Evolutionary conservation across 2,329 filamentous ascomycete species (phyloP).

Genomic region (Purpureocillium takamizusanense): DNA sequence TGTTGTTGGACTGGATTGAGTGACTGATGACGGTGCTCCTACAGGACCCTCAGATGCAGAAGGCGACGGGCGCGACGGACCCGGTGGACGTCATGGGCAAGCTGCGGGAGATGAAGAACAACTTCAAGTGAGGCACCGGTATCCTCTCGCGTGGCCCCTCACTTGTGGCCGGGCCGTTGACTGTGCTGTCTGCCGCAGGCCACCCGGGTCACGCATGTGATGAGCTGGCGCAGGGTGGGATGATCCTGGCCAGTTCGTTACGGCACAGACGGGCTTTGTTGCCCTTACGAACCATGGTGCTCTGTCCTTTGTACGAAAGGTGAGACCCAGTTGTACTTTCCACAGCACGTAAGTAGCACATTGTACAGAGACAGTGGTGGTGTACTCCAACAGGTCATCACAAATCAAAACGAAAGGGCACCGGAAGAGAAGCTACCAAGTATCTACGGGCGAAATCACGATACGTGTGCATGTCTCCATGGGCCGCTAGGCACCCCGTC

Average conservation of each 20-base stretch:
- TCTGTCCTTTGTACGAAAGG: no score
- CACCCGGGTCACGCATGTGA: slow-evolving; percentile 9
- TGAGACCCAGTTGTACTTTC: no score
- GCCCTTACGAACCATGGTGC: no score
- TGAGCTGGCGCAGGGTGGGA: no score
- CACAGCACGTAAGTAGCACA: no score
- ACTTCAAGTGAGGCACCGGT: slow-evolving; percentile 44
- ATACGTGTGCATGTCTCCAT: slow-evolving; percentile 13
- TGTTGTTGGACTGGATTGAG: neutral
- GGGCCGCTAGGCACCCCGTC: slow-evolving; percentile 21
- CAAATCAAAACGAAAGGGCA: no score
- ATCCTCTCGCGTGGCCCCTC: neutral
- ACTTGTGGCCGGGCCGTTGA: neutral
- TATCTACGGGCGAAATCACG: no score
- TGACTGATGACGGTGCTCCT: slow-evolving; percentile 1
- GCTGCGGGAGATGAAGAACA: slow-evolving; percentile 86
- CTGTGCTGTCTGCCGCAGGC: slow-evolving; percentile 10
- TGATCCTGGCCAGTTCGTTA: no score
- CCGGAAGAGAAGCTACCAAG: no score
- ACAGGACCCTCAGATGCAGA: slow-evolving; percentile 77
- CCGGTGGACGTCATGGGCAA: slow-evolving; percentile 78
- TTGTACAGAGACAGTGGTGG: no score
- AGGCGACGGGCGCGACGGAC: slow-evolving; percentile 71
- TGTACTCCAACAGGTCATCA: no score
- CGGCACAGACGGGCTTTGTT: no score